phyloP scores from a whole-genome alignment of 306 rosid genomes.

The Lupinus albus region DNA sequence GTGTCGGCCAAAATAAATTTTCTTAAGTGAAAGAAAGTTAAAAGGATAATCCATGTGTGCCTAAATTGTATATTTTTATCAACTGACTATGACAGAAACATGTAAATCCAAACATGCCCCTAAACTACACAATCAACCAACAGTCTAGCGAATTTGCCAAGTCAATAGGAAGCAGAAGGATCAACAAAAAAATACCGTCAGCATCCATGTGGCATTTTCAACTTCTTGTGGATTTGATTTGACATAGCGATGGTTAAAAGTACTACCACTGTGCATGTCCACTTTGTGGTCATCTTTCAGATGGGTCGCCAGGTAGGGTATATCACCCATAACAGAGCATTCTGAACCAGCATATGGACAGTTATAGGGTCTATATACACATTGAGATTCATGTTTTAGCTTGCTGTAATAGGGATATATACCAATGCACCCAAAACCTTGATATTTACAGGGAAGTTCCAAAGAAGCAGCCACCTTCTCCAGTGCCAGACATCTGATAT shows the following conservation, averaged over 20 bases:
- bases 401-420: conserved; percentile 94
- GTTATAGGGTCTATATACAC: conserved; percentile 76
- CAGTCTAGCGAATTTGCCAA: background rate
- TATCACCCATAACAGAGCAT: conserved; percentile 77
- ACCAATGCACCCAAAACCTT: conserved; percentile 76
- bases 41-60: background rate
- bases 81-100: background rate
- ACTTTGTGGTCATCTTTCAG: conserved; percentile 91
- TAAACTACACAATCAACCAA: conserved; percentile 27
- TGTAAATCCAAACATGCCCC: background rate
- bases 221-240: conserved; percentile 96
- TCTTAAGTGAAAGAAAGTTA: background rate
- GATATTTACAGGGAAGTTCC: conserved; percentile 91
- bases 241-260: conserved; percentile 94
- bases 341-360: conserved; percentile 98
- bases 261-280: conserved; percentile 94
- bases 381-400: conserved; percentile 87
- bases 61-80: conserved; percentile 27
- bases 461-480: conserved; percentile 95
- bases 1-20: conserved; percentile 10
- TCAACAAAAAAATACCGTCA: conserved; percentile 66
- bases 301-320: conserved; percentile 78
- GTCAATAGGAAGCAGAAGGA: background rate
- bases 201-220: conserved; percentile 98
- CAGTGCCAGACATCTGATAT: conserved; percentile 90